These are phyloP conservation scores for Trapa incisa DNA, from an alignment of 345 rosid genomes.

Conservation along the genomic window DNA sequence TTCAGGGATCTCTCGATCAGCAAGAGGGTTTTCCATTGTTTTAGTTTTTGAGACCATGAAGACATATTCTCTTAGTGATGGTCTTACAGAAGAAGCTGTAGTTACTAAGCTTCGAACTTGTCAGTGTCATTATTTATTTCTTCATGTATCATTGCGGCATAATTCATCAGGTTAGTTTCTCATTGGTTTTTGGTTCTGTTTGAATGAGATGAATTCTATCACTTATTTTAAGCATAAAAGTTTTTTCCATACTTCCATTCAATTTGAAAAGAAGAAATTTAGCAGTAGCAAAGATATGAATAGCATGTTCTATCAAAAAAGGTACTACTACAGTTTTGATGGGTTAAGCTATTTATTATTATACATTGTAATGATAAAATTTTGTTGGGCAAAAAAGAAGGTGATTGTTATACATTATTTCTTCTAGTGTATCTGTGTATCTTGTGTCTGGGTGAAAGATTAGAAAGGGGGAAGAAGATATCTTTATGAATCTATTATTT, in stretches of 20 bases:
- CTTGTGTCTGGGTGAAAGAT: neutral
- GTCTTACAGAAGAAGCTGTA: conserved; percentile 89
- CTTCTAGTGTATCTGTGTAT: neutral
- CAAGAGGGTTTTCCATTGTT: conserved; percentile 75
- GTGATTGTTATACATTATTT: neutral
- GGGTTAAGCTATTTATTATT: neutral
- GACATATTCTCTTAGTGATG: conserved; percentile 77
- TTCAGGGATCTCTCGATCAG: conserved; percentile 80
- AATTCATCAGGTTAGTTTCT: conserved; percentile 64
- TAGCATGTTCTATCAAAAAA: neutral
- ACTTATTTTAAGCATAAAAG: neutral
- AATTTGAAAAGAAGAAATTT: neutral
- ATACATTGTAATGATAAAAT: neutral
- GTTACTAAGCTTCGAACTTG: conserved; percentile 83
- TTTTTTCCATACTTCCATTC: neutral
- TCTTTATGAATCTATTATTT: neutral
- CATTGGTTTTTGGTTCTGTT: neutral
- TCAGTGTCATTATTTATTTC: conserved; percentile 78
- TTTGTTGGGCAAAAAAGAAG: neutral
- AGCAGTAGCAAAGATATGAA: neutral
- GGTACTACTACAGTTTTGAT: neutral
- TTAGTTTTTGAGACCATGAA: conserved; percentile 84
- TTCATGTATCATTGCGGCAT: conserved; percentile 60
- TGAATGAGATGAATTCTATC: neutral
- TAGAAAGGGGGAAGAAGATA: neutral